These are phyloP conservation scores for Trypanosoma congolense DNA, from an alignment of 208 protist genomes.

Conservation along the genomic window DNA sequence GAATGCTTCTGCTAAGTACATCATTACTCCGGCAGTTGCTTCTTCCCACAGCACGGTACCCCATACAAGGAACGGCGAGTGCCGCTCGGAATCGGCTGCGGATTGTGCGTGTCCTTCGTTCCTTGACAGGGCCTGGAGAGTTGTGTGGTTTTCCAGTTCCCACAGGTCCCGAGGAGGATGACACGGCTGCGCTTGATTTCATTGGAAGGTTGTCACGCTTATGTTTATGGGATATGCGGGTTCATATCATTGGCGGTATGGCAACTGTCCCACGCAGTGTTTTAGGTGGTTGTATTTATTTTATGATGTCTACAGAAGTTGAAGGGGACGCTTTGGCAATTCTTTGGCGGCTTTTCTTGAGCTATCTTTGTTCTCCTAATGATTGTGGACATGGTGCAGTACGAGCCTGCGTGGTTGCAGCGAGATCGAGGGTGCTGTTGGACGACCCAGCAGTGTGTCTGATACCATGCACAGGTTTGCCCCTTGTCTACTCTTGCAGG, in stretches of 20 bases:
- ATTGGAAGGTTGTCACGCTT: slow-evolving; percentile 7
- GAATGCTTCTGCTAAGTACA: slow-evolving; percentile 10
- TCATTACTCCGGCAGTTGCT: slow-evolving; percentile 14
- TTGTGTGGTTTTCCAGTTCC: slow-evolving; percentile 2
- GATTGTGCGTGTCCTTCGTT: slow-evolving; percentile 12
- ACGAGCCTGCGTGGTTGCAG: neutral
- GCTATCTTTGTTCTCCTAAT: slow-evolving; percentile 16
- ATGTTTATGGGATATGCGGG: slow-evolving; percentile 10
- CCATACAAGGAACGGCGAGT: neutral
- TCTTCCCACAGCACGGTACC: slow-evolving; percentile 6
- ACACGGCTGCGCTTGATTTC: neutral
- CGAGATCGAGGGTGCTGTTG: neutral
- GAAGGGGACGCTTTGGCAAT: slow-evolving; percentile 26
- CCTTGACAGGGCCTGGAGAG: slow-evolving; percentile 13
- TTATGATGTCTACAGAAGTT: slow-evolving; percentile 46
- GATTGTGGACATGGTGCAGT: neutral
- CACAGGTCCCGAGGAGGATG: neutral
- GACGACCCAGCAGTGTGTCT: slow-evolving; percentile 5
- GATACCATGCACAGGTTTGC: slow-evolving; percentile 4
- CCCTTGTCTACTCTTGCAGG: neutral
- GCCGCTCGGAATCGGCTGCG: slow-evolving; percentile 7
- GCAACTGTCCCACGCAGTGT: slow-evolving; percentile 2
- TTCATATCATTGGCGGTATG: neutral
- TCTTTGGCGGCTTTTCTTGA: slow-evolving; percentile 28
- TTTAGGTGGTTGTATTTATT: slow-evolving; percentile 39